Percentiles rank a stretch among this genome's conserved stretches.
Evolutionary conservation across 306 rosid species (phyloP).

Genomic region (Rubus parviflorus): DNA sequence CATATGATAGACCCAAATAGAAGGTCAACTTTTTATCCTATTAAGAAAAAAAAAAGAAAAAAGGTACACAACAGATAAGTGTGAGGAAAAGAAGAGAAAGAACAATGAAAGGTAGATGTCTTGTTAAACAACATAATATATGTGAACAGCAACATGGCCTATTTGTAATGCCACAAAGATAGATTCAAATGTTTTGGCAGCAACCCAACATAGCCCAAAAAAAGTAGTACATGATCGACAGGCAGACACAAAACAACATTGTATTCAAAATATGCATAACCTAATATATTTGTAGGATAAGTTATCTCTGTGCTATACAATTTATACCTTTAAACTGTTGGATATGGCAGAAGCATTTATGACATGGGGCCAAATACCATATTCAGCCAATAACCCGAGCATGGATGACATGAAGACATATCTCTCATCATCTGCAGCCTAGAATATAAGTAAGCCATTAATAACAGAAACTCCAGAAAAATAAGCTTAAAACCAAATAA

Average conservation of each 20-base stretch:
- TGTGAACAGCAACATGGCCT: not conserved
- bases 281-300: not conserved
- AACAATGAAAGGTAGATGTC: not conserved
- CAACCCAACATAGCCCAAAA: not conserved
- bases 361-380: conserved; percentile 77
- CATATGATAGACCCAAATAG: not conserved
- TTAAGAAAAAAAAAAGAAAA: too few species aligned
- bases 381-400: conserved; percentile 82
- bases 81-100: not conserved
- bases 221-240: not conserved
- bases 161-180: not conserved
- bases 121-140: not conserved
- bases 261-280: not conserved
- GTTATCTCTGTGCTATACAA: not conserved
- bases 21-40: not conserved
- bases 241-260: not conserved
- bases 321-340: conserved; percentile 67
- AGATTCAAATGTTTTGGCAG: not conserved
- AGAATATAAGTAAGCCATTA: conserved; percentile 24
- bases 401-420: conserved; percentile 81
- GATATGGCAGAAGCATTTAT: conserved; percentile 81
- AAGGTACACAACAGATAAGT: not conserved
- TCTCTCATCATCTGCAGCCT: conserved; percentile 90
- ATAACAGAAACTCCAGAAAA: conserved; percentile 19
- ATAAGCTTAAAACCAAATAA: not conserved